Base-by-base conservation (phyloP, 805 yeast species). In the Zygosaccharomyces siamensis region DNA sequence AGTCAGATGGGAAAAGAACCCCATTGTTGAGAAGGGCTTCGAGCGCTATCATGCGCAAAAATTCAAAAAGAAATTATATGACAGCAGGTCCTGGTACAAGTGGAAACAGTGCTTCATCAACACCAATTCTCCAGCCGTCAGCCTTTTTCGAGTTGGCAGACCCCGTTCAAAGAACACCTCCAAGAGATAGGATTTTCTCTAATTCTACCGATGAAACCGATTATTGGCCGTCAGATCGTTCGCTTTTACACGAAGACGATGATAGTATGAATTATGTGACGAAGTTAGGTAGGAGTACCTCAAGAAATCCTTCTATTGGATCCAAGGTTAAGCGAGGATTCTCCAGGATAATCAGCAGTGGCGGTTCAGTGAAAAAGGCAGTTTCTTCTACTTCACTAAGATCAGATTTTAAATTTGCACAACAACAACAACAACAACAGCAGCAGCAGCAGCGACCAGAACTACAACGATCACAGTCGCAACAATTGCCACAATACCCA, bases 11-110 rank as follows among this genome's bases (percentile, higher is more conserved):
- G 23, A 46, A 57, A 45, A 60, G 54, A 40, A 40, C 55, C 5
- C 67, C 67, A 7, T 47, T 66, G 24, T 45, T 66, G 12, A 59
- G 61, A 43, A 59, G 69, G 43, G 69, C 69, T 0, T 66, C 70
- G 0, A 62, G 63, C 43, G 60, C 64, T 2, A 48, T 66, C 21
- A 42, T 64, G 24, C 53, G 66, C 31, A 66, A 62, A 43, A 53
- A 60, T 2, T 63, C 70, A 4, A 30, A 58, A 12, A 56, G 53
- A 35, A 26, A 38, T 18, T 38, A 14, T 16, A 36, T 33, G 21
- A 14, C 37, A 7, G 11, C 37, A 5, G 37, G 37, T 4, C 37
- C 37, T 14, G 37, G 37, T 5, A 27, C 39, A 4, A 39, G 50
- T 14, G 46, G 53, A 18, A 43, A 41, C 23, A 51, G 55, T 33